Evolutionary conservation across 306 rosid genomes (phyloP).

Genomic region (Inga oerstediana): DNA sequence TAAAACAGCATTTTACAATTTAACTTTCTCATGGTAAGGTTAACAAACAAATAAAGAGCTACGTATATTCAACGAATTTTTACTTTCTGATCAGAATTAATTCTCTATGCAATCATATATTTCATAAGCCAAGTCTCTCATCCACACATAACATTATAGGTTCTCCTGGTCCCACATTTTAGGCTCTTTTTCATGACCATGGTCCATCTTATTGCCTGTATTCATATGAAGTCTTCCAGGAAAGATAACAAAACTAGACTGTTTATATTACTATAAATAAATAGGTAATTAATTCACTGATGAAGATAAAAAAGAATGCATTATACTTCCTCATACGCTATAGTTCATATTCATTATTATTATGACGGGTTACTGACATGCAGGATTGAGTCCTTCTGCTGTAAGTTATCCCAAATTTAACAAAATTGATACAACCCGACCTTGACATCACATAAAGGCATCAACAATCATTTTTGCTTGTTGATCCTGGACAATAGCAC

Average conservation of each 20-base stretch:
- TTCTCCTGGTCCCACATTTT: not conserved
- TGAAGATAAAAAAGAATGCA: slow-evolving; percentile 9
- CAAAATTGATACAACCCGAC: not conserved
- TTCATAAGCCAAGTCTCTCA: not conserved
- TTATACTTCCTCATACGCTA: slow-evolving; percentile 10
- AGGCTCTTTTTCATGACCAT: slow-evolving; percentile 16
- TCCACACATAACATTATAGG: not conserved
- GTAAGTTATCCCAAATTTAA: slow-evolving; percentile 28
- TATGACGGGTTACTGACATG: slow-evolving; percentile 15
- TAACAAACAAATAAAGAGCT: not conserved
- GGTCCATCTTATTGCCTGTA: slow-evolving; percentile 14
- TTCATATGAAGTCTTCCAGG: slow-evolving; percentile 3
- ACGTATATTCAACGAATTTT: not conserved
- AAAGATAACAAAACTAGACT: slow-evolving; percentile 26
- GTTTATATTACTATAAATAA: slow-evolving; percentile 20
- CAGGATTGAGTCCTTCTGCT: not conserved
- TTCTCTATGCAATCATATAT: not conserved
- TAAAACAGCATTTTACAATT: not conserved
- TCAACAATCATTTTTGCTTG: slow-evolving; percentile 12
- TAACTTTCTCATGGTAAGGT: too few relatives aligned
- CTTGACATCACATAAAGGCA: slow-evolving; percentile 23
- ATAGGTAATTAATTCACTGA: slow-evolving; percentile 9
- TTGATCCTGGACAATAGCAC: not conserved
- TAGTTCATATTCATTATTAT: slow-evolving; percentile 26
- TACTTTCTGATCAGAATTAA: slow-evolving; percentile 9